Evolutionary conservation across 352 stramenopile species (phyloP), one percentile per base, ranked within the genome.

Genomic region (Thraustochytrium sp.): DNA sequence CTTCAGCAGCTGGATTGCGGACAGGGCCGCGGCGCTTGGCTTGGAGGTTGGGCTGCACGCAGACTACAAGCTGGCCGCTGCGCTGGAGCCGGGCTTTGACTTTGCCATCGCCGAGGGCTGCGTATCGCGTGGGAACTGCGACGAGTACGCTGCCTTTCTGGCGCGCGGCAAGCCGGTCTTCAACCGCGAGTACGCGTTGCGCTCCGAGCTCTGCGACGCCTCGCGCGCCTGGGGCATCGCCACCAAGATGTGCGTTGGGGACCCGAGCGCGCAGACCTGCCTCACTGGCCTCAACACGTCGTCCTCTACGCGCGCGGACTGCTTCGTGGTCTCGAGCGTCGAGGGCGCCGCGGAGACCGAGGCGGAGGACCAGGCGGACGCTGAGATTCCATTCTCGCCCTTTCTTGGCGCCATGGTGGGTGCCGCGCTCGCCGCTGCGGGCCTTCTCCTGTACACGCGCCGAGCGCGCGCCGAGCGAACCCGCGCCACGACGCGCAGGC

Each of bases 101-200:
- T 62, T 77, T 34, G 65, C 65, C 9, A 11, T 77, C 3, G 65
- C 42, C 21, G 65, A 62, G 42, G 65, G 49, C 34, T 77, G 65
- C 49, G 64, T 77, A 18, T 77, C 65, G 36, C 65, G 65, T 11
- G 65, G 65, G 18, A 44, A 77, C 13, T 77, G 65, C 37, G 36
- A 21, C 13, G 13, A 40, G 13, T 77, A 75, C 49, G 46, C 36
- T 23, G 18, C 21, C 29, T 77, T 77, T 75, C 64, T 62, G 49
- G 37, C 29, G 29, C 68, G 40, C 65, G 37, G 49, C 18, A 77
- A 38, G 65, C 65, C 65, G 13, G 65, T 77, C 29, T 62, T 77
- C 42, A 77, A 77, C 65, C 42, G 42, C 34, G 65, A 77, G 46
- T 77, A 62, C 37, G 46, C n/a, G 13, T 21, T 72, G 13, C 16